These are phyloP conservation scores for Bathelium albidoporum DNA, from an alignment of 495 filamentous ascomycete genomes.

Conservation along the genomic window DNA sequence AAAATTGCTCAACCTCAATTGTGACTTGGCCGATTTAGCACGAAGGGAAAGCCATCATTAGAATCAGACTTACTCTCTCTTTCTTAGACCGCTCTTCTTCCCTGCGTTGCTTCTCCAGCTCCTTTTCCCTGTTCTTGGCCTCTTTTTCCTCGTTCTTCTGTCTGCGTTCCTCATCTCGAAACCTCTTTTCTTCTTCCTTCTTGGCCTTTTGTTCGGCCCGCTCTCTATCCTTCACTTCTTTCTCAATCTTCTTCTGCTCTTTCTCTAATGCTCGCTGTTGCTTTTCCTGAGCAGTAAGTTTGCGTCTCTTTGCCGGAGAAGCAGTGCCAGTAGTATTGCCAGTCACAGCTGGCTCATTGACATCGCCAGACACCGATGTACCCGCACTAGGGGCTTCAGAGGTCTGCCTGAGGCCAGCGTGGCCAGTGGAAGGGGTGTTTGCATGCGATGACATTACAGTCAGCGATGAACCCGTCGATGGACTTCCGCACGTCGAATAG, in stretches of 20 bases:
- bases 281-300: constrained; percentile 33
- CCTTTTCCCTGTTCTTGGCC: constrained; percentile 37
- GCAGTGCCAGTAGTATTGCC: not conserved
- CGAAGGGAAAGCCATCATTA: not conserved
- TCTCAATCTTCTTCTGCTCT: constrained; percentile 33
- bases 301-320: constrained; percentile 29
- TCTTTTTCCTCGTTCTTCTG: constrained; percentile 34
- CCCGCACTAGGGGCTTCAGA: not conserved
- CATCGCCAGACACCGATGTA: constrained; percentile 3
- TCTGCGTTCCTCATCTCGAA: constrained; percentile 25
- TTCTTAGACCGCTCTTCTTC: constrained; percentile 65
- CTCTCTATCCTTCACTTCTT: constrained; percentile 41
- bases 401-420: not conserved
- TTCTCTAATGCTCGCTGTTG: constrained; percentile 25
- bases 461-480: not conserved
- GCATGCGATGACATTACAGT: not conserved
- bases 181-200: constrained; percentile 32
- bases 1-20: constrained; percentile 53
- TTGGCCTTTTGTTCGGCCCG: constrained; percentile 29
- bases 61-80: constrained; percentile 40
- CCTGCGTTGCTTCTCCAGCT: constrained; percentile 45
- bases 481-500: not conserved
- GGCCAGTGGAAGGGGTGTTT: not conserved
- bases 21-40: constrained; percentile 32
- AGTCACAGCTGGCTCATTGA: not conserved